phyloP scores from a whole-genome alignment of 164 flowering plant genomes.

The Cinnamomum chago region DNA sequence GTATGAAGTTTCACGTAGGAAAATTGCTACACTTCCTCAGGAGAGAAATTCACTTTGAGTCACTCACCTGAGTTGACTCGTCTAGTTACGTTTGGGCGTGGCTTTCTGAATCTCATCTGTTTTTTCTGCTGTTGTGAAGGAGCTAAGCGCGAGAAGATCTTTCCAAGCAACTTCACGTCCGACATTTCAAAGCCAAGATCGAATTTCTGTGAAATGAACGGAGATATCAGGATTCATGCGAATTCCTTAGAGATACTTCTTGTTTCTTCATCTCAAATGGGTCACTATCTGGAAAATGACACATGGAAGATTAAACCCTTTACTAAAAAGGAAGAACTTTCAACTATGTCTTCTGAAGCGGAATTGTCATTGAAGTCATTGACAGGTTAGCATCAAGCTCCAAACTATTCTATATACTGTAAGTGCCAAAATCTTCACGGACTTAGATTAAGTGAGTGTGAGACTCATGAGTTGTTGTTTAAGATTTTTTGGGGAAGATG shows the following conservation, averaged over 20 bases:
- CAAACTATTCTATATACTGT: slow-evolving; percentile 3
- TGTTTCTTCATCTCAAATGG: slow-evolving; percentile 6
- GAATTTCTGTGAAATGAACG: slow-evolving; percentile 36
- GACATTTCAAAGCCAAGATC: slow-evolving; percentile 18
- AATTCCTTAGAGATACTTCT: slow-evolving; percentile 32
- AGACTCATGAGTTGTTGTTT: too few species aligned
- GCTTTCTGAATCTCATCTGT: too few species aligned
- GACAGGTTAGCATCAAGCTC: not conserved
- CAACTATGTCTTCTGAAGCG: slow-evolving; percentile 26
- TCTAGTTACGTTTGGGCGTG: too few species aligned
- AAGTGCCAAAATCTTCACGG: too few species aligned
- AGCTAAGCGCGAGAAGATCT: not conserved
- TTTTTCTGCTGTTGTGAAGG: not conserved
- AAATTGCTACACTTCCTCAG: too few species aligned
- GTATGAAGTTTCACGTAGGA: too few species aligned
- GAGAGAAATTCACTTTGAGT: too few species aligned
- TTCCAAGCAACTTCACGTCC: slow-evolving; percentile 21
- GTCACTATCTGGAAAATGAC: not conserved
- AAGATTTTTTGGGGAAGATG: too few species aligned
- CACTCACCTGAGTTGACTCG: too few species aligned
- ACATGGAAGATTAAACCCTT: slow-evolving; percentile 57
- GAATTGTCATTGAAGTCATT: slow-evolving; percentile 24
- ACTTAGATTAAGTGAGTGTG: too few species aligned
- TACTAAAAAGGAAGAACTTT: slow-evolving; percentile 37
- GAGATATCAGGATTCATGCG: slow-evolving; percentile 39